Evolutionary conservation across 140 eudicot species (phyloP).

Genomic region (Erigeron philadelphicus): DNA sequence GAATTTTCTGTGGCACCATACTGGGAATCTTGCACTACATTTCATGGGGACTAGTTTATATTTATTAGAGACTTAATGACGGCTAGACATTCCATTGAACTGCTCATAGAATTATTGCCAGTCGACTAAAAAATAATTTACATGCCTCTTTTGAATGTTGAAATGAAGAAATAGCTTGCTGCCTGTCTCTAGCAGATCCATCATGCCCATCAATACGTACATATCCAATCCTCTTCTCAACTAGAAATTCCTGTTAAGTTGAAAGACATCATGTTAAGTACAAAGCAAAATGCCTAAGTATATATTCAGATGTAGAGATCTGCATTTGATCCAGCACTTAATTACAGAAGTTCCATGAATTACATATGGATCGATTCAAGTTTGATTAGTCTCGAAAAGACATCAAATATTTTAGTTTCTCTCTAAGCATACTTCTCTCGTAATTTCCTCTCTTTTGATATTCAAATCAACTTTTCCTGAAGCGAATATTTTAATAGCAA

Average conservation of each 20-base stretch:
- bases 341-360: slow-evolving; percentile 6
- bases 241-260: slow-evolving; percentile 57
- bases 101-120: slow-evolving; percentile 1
- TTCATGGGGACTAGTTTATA: slow-evolving; percentile 14
- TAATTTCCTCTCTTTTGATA: slow-evolving; percentile 15
- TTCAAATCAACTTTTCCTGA: neutral
- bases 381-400: neutral
- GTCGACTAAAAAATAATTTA: neutral
- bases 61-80: neutral
- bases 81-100: slow-evolving; percentile 5
- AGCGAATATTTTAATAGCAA: neutral
- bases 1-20: neutral
- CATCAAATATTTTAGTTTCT: neutral
- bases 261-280: slow-evolving; percentile 9
- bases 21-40: neutral
- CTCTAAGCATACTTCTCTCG: neutral
- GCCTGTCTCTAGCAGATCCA: slow-evolving; percentile 58
- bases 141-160: slow-evolving; percentile 74
- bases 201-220: slow-evolving; percentile 73
- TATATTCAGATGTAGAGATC: slow-evolving; percentile 3
- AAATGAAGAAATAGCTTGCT: slow-evolving; percentile 61
- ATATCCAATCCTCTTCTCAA: slow-evolving; percentile 61
- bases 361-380: slow-evolving; percentile 17
- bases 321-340: slow-evolving; percentile 1
- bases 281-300: slow-evolving; percentile 13